Evolutionary conservation across 306 rosid genomes (phyloP).

Genomic region (Lathyrus oleraceus): DNA sequence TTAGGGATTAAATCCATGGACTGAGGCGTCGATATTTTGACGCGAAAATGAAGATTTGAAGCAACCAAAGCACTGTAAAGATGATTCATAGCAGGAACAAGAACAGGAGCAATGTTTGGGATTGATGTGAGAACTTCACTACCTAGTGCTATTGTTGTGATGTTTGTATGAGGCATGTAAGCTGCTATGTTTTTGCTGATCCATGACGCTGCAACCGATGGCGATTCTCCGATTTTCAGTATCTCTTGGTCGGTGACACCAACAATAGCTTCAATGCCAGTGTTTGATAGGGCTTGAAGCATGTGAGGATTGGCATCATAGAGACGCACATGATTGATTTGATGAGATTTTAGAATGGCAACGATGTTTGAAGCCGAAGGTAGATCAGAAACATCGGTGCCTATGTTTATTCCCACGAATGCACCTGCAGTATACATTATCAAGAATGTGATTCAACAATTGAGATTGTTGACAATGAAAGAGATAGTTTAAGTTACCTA

Average conservation of each 20-base stretch:
- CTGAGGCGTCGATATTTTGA: slow-evolving; percentile 84
- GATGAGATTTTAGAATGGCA: slow-evolving; percentile 70
- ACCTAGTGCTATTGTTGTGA: slow-evolving; percentile 85
- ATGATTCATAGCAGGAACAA: slow-evolving; percentile 83
- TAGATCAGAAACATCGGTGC: slow-evolving; percentile 68
- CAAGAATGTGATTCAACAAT: slow-evolving; percentile 12
- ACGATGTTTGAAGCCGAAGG: slow-evolving; percentile 67
- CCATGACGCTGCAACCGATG: slow-evolving; percentile 85
- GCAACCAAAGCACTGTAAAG: slow-evolving; percentile 82
- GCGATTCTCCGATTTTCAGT: slow-evolving; percentile 68
- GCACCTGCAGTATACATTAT: slow-evolving; percentile 60
- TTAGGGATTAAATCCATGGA: slow-evolving; percentile 77
- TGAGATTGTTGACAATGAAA: background rate
- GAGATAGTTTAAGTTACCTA: background rate
- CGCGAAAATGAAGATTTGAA: slow-evolving; percentile 64
- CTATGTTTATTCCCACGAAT: slow-evolving; percentile 82
- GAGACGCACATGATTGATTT: slow-evolving; percentile 74
- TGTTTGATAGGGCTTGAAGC: slow-evolving; percentile 75
- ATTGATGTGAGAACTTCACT: slow-evolving; percentile 78
- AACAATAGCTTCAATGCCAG: slow-evolving; percentile 70
- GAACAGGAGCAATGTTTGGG: slow-evolving; percentile 72
- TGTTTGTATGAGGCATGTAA: slow-evolving; percentile 77
- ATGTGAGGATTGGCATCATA: slow-evolving; percentile 70
- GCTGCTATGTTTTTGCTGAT: slow-evolving; percentile 76
- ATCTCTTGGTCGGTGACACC: slow-evolving; percentile 79